phyloP scores from a whole-genome alignment of 306 rosid species.

The Alnus glutinosa region DNA sequence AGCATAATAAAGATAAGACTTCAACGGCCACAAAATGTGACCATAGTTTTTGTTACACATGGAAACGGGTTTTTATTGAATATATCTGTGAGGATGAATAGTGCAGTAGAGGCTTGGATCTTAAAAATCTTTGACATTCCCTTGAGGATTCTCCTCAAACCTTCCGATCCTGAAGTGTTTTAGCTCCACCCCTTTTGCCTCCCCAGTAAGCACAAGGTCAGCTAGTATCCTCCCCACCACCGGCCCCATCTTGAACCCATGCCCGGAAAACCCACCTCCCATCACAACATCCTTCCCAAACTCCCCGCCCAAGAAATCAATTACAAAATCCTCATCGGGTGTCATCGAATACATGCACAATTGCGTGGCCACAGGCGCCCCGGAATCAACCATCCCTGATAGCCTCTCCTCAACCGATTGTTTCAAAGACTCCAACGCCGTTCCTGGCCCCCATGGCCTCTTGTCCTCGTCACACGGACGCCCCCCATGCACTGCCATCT shows the following conservation, averaged over 20 bases:
- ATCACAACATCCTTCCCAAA: too few species aligned
- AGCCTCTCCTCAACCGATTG: conserved; percentile 55
- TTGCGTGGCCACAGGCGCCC: conserved; percentile 57
- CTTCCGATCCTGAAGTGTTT: conserved; percentile 54
- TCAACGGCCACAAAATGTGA: too few species aligned
- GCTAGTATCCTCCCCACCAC: conserved; percentile 22
- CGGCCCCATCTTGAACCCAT: too few species aligned
- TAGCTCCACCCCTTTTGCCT: conserved; percentile 57
- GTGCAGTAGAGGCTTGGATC: background rate
- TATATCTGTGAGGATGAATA: too few species aligned
- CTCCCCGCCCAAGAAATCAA: too few species aligned
- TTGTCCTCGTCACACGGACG: conserved; percentile 65
- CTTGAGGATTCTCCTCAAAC: conserved; percentile 49
- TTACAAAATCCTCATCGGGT: too few species aligned
- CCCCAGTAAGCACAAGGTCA: conserved; percentile 59
- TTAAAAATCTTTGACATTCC: conserved; percentile 30
- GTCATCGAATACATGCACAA: conserved; percentile 29
- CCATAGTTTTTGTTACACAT: too few species aligned
- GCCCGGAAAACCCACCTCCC: too few species aligned
- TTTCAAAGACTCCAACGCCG: conserved; percentile 39
- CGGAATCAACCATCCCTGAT: conserved; percentile 54
- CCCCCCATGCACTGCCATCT: conserved; percentile 70
- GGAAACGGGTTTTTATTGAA: too few species aligned
- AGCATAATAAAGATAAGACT: too few species aligned
- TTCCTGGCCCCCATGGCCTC: conserved; percentile 66